Evolutionary conservation across 2,329 filamentous ascomycete species (phyloP).

Genomic region (Sporothrix globosa): DNA sequence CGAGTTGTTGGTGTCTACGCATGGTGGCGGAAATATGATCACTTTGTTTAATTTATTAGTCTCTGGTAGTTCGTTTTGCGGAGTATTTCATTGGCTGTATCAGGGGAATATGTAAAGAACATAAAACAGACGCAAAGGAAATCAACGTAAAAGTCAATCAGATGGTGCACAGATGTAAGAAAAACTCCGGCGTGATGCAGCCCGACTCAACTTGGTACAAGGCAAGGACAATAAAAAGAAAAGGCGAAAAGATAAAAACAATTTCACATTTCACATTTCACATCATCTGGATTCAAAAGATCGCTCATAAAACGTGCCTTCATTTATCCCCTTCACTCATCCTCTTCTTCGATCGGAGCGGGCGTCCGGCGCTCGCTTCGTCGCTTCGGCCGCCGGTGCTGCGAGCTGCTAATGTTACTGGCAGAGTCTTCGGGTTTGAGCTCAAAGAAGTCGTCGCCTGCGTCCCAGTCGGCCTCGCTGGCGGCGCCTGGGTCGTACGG

Average conservation of each 20-base stretch:
- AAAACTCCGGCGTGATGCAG: constrained; percentile 19
- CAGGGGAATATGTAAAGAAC: constrained; percentile 8
- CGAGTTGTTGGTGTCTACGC: not conserved
- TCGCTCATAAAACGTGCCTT: not conserved
- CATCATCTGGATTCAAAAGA: not conserved
- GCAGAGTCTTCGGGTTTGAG: constrained; percentile 78
- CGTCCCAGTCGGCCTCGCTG: constrained; percentile 58
- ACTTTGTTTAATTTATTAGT: not conserved
- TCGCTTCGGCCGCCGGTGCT: constrained; percentile 68
- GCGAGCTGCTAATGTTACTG: constrained; percentile 75
- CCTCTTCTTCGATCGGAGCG: constrained; percentile 70
- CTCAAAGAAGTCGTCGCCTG: constrained; percentile 60
- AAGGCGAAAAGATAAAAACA: not conserved
- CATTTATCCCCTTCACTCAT: constrained; percentile 47
- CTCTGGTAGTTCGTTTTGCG: not conserved
- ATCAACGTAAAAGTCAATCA: not conserved
- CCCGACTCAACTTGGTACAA: not conserved
- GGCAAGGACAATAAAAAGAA: not conserved
- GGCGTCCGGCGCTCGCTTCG: constrained; percentile 71
- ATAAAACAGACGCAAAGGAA: not conserved
- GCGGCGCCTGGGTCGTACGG: constrained; percentile 43
- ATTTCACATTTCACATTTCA: not conserved
- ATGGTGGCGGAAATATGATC: not conserved
- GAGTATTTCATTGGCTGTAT: constrained; percentile 14
- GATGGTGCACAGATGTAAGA: not conserved